Conservation (phyloP, 768 basidiomycete species). For the Leccinum truebloodii region DNA sequence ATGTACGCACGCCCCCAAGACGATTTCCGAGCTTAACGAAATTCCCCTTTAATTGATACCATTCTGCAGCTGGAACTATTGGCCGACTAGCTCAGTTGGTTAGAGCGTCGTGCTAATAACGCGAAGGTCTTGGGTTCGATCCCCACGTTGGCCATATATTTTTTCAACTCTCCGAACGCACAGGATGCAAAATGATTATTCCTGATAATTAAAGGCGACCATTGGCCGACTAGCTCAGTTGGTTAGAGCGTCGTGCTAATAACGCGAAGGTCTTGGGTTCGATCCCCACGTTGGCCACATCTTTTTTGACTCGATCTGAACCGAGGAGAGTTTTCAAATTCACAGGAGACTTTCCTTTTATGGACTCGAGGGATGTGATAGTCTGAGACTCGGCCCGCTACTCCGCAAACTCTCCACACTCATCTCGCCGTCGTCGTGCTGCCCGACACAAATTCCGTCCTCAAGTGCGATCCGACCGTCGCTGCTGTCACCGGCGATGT, state of each 20-base stretch:
- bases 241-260: slow-evolving; percentile 91
- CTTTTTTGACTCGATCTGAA: slow-evolving; percentile 1
- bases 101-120: slow-evolving; percentile 87
- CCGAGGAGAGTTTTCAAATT: background rate
- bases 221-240: slow-evolving; percentile 69
- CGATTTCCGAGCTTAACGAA: too few species aligned
- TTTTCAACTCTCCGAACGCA: too few species aligned
- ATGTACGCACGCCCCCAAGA: too few species aligned
- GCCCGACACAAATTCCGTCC: background rate
- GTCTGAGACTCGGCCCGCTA: slow-evolving; percentile 25
- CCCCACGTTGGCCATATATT: slow-evolving; percentile 66
- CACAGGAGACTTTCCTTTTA: slow-evolving; percentile 6
- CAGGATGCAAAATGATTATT: too few species aligned
- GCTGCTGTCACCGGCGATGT: slow-evolving; percentile 21
- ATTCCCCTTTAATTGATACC: slow-evolving; percentile 8
- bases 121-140: slow-evolving; percentile 83
- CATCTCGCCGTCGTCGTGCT: slow-evolving; percentile 1
- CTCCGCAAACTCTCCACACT: slow-evolving; percentile 6
- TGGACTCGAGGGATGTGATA: slow-evolving; percentile 20
- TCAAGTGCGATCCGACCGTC: slow-evolving; percentile 13
- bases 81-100: slow-evolving; percentile 94
- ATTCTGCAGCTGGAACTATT: too few species aligned
- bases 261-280: slow-evolving; percentile 81
- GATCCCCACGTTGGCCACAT: slow-evolving; percentile 73
- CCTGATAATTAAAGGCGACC: rapidly evolving